Percentiles rank a stretch among this genome's conserved stretches.
These are phyloP conservation scores for Neopestalotiopsis clavispora DNA, from an alignment of 2,329 filamentous ascomycete species.

Conservation along the genomic window DNA sequence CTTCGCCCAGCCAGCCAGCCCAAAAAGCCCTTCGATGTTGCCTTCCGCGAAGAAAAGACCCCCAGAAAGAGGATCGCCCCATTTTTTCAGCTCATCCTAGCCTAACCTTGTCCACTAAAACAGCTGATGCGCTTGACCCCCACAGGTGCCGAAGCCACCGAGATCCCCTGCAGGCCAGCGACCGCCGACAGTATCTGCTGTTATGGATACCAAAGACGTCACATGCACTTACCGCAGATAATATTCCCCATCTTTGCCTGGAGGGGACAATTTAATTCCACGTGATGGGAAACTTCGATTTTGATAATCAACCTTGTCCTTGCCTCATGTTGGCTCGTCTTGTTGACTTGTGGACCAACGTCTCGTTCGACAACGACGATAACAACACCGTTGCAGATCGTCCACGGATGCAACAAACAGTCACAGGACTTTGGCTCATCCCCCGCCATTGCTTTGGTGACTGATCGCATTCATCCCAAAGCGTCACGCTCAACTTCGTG, in stretches of 20 bases:
- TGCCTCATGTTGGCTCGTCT: neutral
- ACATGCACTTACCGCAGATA: neutral
- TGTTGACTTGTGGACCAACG: neutral
- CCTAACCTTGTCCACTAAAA: neutral
- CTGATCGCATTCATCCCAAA: neutral
- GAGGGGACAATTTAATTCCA: neutral
- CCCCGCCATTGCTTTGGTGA: neutral
- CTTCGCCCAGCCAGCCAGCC: neutral
- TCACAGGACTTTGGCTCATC: neutral
- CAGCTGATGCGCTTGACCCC: neutral
- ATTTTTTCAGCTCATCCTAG: neutral
- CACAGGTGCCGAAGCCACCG: neutral
- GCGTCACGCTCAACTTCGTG: neutral
- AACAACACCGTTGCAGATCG: neutral
- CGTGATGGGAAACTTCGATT: neutral
- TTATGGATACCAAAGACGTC: constrained; percentile 1
- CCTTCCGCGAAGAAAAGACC: neutral
- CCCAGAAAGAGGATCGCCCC: constrained; percentile 1
- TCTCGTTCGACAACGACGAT: neutral
- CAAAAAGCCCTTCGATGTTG: neutral
- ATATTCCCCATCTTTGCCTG: neutral
- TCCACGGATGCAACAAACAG: neutral
- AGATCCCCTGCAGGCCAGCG: neutral
- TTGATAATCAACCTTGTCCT: neutral
- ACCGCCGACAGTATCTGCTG: neutral